Percentiles rank a stretch among this genome's conserved stretches.
phyloP scores from a whole-genome alignment of 2,329 filamentous ascomycete species.

The Fusarium fujikuroi region DNA sequence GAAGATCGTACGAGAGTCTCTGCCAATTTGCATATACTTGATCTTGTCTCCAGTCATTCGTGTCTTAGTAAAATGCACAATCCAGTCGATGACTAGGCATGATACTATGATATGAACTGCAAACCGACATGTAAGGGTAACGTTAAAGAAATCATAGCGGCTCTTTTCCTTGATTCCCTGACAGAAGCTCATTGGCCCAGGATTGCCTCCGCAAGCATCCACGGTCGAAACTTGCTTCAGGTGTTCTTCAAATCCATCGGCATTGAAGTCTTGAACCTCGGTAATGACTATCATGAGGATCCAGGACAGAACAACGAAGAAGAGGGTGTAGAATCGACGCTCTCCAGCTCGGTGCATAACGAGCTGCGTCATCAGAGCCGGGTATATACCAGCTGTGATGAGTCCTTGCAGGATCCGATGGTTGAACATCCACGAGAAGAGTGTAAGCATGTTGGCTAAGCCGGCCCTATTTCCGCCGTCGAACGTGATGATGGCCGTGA shows the following conservation, averaged over 20 bases:
- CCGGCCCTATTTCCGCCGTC: neutral
- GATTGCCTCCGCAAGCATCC: neutral
- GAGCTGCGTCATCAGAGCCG: neutral
- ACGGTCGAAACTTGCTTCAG: neutral
- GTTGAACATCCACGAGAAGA: neutral
- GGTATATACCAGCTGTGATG: neutral
- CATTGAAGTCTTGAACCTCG: neutral
- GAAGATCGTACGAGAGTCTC: neutral
- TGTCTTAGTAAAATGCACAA: neutral
- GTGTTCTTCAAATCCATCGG: neutral
- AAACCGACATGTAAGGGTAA: neutral
- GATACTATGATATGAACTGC: neutral
- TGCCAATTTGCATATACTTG: neutral
- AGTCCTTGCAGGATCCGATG: neutral
- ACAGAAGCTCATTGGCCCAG: neutral
- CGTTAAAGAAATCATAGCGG: neutral
- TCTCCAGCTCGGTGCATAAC: neutral
- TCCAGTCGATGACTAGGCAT: neutral
- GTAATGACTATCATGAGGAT: neutral
- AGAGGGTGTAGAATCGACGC: neutral
- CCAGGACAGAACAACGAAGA: neutral
- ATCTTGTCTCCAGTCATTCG: neutral
- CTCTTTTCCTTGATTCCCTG: slow-evolving; percentile 1
- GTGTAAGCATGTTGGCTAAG: neutral
- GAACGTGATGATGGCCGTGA: neutral